Conservation (phyloP, 176 grass and related monocot genomes). For the Elymus sibiricus region DNA sequence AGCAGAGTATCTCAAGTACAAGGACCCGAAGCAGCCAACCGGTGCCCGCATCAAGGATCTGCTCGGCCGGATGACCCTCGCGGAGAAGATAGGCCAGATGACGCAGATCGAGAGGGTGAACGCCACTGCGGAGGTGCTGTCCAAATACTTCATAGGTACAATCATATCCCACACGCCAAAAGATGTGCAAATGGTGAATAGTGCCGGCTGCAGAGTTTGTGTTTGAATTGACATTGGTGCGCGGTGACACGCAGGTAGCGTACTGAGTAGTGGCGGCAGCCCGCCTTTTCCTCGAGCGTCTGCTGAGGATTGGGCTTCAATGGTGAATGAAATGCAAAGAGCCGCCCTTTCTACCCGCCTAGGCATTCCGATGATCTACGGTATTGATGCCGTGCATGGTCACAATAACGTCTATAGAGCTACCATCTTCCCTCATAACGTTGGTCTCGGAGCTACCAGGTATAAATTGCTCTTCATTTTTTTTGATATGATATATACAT, state of each 20-base stretch:
- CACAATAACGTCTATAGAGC: constrained; percentile 63
- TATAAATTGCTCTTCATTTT: neutral
- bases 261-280: constrained; percentile 73
- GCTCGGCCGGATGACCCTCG: constrained; percentile 58
- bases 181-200: neutral
- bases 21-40: constrained; percentile 58
- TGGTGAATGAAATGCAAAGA: constrained; percentile 58
- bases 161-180: neutral
- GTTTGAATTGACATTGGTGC: constrained; percentile 3
- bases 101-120: constrained; percentile 58
- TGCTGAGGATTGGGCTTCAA: constrained; percentile 43
- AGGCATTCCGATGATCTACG: constrained; percentile 70
- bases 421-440: constrained; percentile 71
- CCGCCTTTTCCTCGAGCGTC: constrained; percentile 57
- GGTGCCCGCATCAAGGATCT: constrained; percentile 50
- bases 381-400: constrained; percentile 74
- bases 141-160: constrained; percentile 66
- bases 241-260: constrained; percentile 45
- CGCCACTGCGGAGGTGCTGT: constrained; percentile 47
- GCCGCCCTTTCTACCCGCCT: constrained; percentile 61
- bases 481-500: neutral
- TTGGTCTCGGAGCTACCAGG: constrained; percentile 80
- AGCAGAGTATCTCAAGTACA: constrained; percentile 47
- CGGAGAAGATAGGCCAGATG: constrained; percentile 84
- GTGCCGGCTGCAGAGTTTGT: neutral